phyloP scores from a whole-genome alignment of 2,329 filamentous ascomycete species.

The Cladosporium oxysporum region DNA sequence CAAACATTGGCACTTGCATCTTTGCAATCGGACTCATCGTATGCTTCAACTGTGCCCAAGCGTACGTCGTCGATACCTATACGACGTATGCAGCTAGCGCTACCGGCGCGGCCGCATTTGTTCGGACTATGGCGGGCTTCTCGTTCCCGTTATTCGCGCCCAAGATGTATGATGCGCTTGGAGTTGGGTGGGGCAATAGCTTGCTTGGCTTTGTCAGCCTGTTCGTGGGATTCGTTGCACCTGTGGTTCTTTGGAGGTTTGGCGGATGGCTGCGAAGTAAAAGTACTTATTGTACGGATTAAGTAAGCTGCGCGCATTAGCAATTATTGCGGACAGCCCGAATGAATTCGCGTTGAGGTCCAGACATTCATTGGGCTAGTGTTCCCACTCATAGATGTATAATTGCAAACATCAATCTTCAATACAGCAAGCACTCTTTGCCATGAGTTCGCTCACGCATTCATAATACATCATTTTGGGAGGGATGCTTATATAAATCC shows the following conservation, averaged over 20 bases:
- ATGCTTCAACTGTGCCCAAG: conserved; percentile 28
- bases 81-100: conserved; percentile 52
- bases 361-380: background rate
- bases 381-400: background rate
- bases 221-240: conserved; percentile 38
- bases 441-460: background rate
- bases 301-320: background rate
- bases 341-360: background rate
- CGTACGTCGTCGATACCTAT: conserved; percentile 51
- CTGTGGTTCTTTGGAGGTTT: conserved; percentile 41
- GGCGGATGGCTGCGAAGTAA: conserved; percentile 32
- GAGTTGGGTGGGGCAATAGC: conserved; percentile 58
- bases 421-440: background rate
- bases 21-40: conserved; percentile 28
- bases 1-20: conserved; percentile 29
- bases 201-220: conserved; percentile 55
- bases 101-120: conserved; percentile 50
- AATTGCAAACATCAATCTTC: background rate
- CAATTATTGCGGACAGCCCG: background rate
- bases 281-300: conserved; percentile 27
- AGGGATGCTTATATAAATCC: background rate
- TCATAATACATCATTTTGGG: background rate
- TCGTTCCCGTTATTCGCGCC: conserved; percentile 54
- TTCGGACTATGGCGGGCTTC: conserved; percentile 50
- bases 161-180: conserved; percentile 40